Evolutionary conservation across 176 grass and related monocot genomes (phyloP).

Genomic region (bread wheat (Triticum aestivum)): IWGSC_CS_RefSeq_v2.1 NC_057794.1:294530201-294530700

Average conservation of each 20-base stretch:
- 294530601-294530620: not conserved
- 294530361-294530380: not conserved
- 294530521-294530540: not conserved
- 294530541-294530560: not conserved
- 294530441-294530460: not conserved
- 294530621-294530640: not conserved
- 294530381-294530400: not conserved
- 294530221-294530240: not conserved
- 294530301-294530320: not conserved
- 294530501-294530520: not conserved
- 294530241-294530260: not conserved
- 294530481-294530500: not conserved
- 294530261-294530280: not conserved
- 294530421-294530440: not conserved
- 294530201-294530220: not conserved
- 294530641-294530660: too few relatives aligned
- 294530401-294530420: not conserved
- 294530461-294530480: not conserved
- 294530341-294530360: not conserved
- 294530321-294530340: not conserved
- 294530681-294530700: not conserved
- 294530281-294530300: not conserved
- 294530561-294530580: not conserved
- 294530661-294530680: not conserved
- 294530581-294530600: not conserved